Base-by-base conservation (phyloP, 139 green algal species). In the Tetraselmis chui region DNA sequence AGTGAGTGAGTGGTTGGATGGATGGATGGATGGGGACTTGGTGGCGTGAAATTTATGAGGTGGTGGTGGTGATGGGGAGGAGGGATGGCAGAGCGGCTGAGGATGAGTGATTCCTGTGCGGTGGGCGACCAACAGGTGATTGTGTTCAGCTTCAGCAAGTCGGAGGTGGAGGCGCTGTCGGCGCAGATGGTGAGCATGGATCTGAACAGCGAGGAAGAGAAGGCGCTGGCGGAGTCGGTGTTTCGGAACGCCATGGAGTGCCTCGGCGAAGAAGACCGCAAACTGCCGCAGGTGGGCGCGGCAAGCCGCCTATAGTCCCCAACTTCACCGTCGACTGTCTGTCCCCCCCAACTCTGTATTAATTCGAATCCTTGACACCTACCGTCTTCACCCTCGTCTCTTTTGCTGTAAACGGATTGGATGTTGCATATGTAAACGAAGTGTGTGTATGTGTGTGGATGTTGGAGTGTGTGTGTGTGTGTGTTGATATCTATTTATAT, bases 71-170 rank as follows among this genome's bases (percentile, higher is more conserved):
- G 1, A 1, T 27, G 2, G 74, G 76, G 80, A 76, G 76, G 80
- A 29, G 59, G 31, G 0, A 75, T 75, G 28, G 59, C 45, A 32
- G 86, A 93, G 32, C 84, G 94, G 76, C 90, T 91, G 31, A 83
- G 92, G 83, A 85, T 96, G 79, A 81, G 87, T 59, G 77, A n/a
- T 59, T 79, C 31, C 31, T 22, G n/a, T 59, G 89, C 2, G 84
- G 75, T 27, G 22, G 23, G 23, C 24, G 24, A 23, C 77, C 27
- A 78, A 32, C 79, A 83, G 79, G 79, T 87, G 27, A 96, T 97
- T 83, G 87, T 97, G 2, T 97, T 97, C 88, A 89, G 81, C 76
- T 97, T 97, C 87, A 91, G 82, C 83, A 94, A 94, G 79, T 83
- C 84, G n/a, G 88, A 95, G 79, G 92, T 87, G 83, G 92, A 97